Base-by-base conservation (phyloP, 257 asterid genomes). In the Capsicum pubescens region DNA sequence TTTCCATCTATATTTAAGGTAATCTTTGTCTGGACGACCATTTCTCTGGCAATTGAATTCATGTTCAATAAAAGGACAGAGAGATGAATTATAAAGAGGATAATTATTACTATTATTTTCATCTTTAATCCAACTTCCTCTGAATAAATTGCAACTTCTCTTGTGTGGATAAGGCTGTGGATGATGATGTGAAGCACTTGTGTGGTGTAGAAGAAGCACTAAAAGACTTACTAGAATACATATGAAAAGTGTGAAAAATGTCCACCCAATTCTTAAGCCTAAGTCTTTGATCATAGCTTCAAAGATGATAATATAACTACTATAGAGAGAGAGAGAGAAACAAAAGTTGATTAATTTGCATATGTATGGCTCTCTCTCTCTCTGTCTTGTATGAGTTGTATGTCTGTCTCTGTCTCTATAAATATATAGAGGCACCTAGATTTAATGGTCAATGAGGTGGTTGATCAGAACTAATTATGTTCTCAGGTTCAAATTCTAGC, bases 61-160 rank as follows among this genome's bases (percentile, higher is more conserved):
- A n/a, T 58, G 90, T 88, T 94, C 97, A 7, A 93, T 91, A 86
- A 95, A 94, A 39, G 98, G 98, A 60, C 99, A 95, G 19, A 88
- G 80, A n/a, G 88, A 60, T 19, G 92, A 88, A 86, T 89, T 86
- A 84, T 94, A 94, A 66, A 84, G 92, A 35, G 97, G 90, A 57
- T 84, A 85, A 69, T 35, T 69, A 14, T 56, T 15, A 39, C 44
- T 39, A 69, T 69, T 36, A 0, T 86, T 16, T n/a, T 81, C 7
- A 80, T 90, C 92, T 46, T 32, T 19, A 21, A 90, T 91, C 98
- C 97, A 95, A n/a, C 82, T 91, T 83, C 97, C 98, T 80, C 83
- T 26, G 60, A 93, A 94, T 54, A 91, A 42, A 83, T 94, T 88
- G 35, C 97, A 92, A 12, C 0, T 68, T 68, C n/a, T 76, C 21